Percentiles rank a stretch among this genome's conserved stretches.
Conservation (phyloP, 2,329 filamentous ascomycete genomes). For the Blastomyces emzantsi region DNA sequence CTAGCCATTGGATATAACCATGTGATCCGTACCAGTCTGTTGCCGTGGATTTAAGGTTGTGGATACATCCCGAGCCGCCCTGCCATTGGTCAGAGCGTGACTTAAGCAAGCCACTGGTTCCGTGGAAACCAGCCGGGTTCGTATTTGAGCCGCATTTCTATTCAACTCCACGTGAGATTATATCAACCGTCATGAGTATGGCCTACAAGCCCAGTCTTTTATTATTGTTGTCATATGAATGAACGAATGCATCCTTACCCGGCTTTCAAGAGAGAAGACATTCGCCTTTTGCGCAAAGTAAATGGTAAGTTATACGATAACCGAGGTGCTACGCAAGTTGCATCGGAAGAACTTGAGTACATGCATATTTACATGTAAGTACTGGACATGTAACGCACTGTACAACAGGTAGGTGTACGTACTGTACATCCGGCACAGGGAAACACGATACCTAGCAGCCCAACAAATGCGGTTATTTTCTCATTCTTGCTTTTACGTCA, state of each 20-base stretch:
- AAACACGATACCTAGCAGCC: not conserved
- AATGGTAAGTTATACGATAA: not conserved
- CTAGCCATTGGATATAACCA: not conserved
- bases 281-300: not conserved
- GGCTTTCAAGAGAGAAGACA: not conserved
- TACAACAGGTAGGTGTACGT: not conserved
- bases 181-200: not conserved
- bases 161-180: not conserved
- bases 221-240: not conserved
- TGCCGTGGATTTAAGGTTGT: constrained; percentile 7
- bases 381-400: too few relatives aligned
- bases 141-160: not conserved
- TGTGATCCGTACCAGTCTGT: not conserved
- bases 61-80: not conserved
- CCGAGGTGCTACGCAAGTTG: not conserved
- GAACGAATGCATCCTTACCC: not conserved
- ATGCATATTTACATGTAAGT: not conserved
- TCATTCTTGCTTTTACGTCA: not conserved
- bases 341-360: not conserved
- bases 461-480: not conserved
- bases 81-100: not conserved
- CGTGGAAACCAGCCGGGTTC: not conserved
- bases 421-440: not conserved
- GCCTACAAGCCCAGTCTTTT: not conserved
- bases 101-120: not conserved